A percentile compares a stretch with the other conserved stretches of the same genome.
phyloP scores from a whole-genome alignment of 352 stramenopile genomes.

The Pythium apleroticum region DNA sequence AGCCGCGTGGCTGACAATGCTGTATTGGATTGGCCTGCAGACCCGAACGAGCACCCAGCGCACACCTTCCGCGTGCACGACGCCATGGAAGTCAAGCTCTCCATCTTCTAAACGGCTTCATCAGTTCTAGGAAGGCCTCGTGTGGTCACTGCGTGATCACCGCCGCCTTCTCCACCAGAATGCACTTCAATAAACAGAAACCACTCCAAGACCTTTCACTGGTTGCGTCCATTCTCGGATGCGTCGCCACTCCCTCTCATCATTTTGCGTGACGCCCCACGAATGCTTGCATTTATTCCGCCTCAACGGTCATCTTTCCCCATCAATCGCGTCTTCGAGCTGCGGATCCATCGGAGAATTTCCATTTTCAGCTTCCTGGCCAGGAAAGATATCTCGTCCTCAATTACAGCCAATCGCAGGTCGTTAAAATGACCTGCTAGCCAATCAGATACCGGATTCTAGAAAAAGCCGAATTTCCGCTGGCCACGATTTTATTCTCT shows the following conservation, averaged over 20 bases:
- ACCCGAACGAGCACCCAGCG: constrained; percentile 77
- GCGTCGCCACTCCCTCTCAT: no score
- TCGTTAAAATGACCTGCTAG: neutral
- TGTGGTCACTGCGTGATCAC: neutral
- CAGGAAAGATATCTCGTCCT: neutral
- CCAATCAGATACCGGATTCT: neutral
- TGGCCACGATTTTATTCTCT: neutral
- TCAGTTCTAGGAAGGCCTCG: neutral
- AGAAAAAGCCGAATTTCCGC: neutral
- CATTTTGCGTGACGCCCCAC: no score
- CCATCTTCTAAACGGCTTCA: constrained; percentile 72
- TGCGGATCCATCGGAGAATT: neutral
- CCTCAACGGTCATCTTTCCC: neutral
- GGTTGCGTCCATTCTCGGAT: no score
- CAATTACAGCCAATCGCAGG: neutral
- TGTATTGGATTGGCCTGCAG: constrained; percentile 36
- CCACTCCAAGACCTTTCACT: neutral
- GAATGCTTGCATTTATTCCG: no score
- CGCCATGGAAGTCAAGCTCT: constrained; percentile 88
- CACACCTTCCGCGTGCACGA: constrained; percentile 83
- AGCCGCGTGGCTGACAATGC: no score
- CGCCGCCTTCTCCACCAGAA: neutral
- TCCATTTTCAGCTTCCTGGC: neutral
- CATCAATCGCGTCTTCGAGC: neutral
- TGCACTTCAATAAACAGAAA: neutral